These are phyloP conservation scores for Yarrowia sp. DNA, from an alignment of 805 yeast species.

Conservation along the genomic window DNA sequence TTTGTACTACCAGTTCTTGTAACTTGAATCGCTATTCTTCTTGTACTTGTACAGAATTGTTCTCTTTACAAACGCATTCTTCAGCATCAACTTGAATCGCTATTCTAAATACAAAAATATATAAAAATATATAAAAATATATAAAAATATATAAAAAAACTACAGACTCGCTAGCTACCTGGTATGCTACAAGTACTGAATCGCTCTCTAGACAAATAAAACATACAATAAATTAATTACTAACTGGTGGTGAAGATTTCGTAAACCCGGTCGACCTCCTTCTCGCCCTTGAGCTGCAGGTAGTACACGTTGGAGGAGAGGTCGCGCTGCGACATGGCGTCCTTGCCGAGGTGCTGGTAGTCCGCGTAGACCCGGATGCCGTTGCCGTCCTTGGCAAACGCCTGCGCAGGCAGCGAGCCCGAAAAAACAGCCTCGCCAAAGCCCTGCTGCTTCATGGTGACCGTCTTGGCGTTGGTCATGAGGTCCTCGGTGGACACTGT, in stretches of 20 bases:
- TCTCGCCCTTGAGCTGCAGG: constrained; percentile 15
- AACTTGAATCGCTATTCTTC: too few species aligned
- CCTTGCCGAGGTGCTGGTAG: constrained; percentile 11
- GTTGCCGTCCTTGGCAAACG: constrained; percentile 20
- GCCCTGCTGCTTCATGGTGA: constrained; percentile 26
- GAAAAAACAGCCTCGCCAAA: constrained; percentile 19
- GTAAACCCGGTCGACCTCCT: constrained; percentile 14
- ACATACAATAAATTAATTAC: not conserved
- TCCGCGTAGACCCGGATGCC: constrained; percentile 25
- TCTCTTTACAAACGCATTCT: too few species aligned
- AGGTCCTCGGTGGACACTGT: constrained; percentile 23
- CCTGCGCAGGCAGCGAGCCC: constrained; percentile 13
- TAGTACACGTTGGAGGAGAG: constrained; percentile 21
- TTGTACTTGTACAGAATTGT: too few species aligned
- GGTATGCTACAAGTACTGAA: too few species aligned
- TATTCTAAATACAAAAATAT: too few species aligned
- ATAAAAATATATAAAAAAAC: too few species aligned
- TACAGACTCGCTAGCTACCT: too few species aligned
- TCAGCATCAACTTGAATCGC: too few species aligned
- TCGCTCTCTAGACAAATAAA: too few species aligned
- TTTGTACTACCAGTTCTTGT: too few species aligned
- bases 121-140: too few species aligned
- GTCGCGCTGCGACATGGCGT: constrained; percentile 1
- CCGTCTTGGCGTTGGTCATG: constrained; percentile 16
- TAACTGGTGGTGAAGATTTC: constrained; percentile 23